These are phyloP conservation scores for Leptographium procerum DNA, from an alignment of 2,329 filamentous ascomycete species.

Conservation along the genomic window DNA sequence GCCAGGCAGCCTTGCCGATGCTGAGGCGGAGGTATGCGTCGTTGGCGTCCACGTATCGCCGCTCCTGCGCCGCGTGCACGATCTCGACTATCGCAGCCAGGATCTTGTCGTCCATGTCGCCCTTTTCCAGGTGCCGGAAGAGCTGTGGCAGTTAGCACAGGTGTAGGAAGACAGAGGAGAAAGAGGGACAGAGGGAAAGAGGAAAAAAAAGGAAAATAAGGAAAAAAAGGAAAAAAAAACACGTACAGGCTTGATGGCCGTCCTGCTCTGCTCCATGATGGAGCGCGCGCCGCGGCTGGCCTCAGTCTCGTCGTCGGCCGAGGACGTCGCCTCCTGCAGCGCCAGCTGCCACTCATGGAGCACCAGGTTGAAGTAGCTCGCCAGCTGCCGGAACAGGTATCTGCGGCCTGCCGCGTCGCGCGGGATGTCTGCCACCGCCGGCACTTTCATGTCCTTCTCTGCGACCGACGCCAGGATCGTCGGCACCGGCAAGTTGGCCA, in stretches of 20 bases:
- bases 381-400: constrained; percentile 77
- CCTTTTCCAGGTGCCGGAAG: constrained; percentile 79
- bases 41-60: constrained; percentile 91
- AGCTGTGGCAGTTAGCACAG: constrained; percentile 31
- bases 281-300: constrained; percentile 72
- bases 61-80: constrained; percentile 77
- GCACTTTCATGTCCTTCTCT: constrained; percentile 82
- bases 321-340: constrained; percentile 35
- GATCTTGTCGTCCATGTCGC: constrained; percentile 66
- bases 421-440: constrained; percentile 33
- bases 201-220: not conserved
- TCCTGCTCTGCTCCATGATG: constrained; percentile 76
- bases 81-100: constrained; percentile 82
- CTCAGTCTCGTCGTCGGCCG: constrained; percentile 49
- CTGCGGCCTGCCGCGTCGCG: constrained; percentile 51
- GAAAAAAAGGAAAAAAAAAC: not conserved
- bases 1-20: constrained; percentile 96
- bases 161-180: not conserved
- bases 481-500: constrained; percentile 59
- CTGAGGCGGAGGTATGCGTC: constrained; percentile 86
- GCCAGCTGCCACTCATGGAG: constrained; percentile 76
- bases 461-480: constrained; percentile 71
- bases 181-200: not conserved
- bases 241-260: constrained; percentile 68
- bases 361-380: constrained; percentile 95